Evolutionary conservation across 768 basidiomycete genomes (phyloP).

Genomic region (Agrocybe praecox): DNA sequence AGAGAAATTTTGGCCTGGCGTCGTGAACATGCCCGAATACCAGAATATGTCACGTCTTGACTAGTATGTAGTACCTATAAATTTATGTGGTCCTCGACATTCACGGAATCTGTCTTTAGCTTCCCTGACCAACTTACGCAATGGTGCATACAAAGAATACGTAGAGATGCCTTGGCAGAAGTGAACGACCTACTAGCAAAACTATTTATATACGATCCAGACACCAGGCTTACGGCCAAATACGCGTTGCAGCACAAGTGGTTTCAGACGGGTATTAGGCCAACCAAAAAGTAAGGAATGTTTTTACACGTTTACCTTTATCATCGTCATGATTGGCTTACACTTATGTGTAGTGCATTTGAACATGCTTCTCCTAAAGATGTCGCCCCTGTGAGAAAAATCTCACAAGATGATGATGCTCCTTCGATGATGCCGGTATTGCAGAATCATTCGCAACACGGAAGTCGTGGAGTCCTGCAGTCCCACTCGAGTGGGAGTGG

Average conservation of each 20-base stretch:
- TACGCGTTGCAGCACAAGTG: constrained; percentile 87
- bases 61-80: constrained; percentile 37
- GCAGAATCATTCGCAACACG: constrained; percentile 44
- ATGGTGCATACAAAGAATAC: constrained; percentile 76
- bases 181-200: constrained; percentile 85
- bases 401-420: constrained; percentile 85
- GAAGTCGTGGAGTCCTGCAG: constrained; percentile 7
- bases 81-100: not conserved
- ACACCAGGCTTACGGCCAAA: constrained; percentile 78
- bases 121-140: constrained; percentile 61
- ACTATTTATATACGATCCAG: constrained; percentile 91
- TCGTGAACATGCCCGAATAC: constrained; percentile 88
- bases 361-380: constrained; percentile 62
- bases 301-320: too few species aligned
- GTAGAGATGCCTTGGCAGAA: constrained; percentile 38
- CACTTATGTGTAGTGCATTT: constrained; percentile 60
- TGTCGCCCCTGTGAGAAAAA: constrained; percentile 83
- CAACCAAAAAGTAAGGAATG: constrained; percentile 39
- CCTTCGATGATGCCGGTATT: constrained; percentile 81
- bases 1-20: constrained; percentile 89
- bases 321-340: too few species aligned
- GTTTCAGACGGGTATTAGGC: constrained; percentile 90
- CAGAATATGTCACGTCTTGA: constrained; percentile 80
- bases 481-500: too few species aligned
- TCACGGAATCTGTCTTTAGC: constrained; percentile 8